A percentile compares a stretch with the other conserved stretches of the same genome.
These are phyloP conservation scores for Solanum paucissectum DNA, from an alignment of 257 asterid genomes.

Conservation along the genomic window DNA sequence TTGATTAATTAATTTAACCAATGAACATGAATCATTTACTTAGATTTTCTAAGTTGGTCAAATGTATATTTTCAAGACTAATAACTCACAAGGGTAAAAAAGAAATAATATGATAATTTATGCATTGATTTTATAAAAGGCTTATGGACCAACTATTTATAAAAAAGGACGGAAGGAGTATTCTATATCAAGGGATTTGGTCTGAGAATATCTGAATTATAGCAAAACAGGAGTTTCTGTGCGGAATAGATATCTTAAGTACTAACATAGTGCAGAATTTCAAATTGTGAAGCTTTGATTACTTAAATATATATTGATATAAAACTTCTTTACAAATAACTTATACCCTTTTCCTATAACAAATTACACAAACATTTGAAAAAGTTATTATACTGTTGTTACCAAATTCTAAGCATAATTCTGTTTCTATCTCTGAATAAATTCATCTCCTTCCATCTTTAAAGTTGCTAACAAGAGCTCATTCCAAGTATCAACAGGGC, in stretches of 20 bases:
- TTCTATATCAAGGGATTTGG: not conserved
- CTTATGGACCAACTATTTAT: no score
- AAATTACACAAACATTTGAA: not conserved
- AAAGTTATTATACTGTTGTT: not conserved
- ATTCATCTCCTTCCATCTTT: slow-evolving; percentile 2
- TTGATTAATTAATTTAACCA: no score
- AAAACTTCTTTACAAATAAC: not conserved
- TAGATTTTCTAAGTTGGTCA: no score
- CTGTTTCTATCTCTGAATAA: not conserved
- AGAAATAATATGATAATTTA: no score
- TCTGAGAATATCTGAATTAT: not conserved
- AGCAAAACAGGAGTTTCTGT: not conserved
- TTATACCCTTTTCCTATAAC: not conserved
- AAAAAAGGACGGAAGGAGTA: no score
- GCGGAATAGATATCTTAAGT: no score
- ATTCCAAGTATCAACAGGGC: slow-evolving; percentile 22
- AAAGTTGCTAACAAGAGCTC: slow-evolving; percentile 13
- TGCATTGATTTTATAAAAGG: no score
- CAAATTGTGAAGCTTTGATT: no score
- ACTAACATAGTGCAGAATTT: not conserved
- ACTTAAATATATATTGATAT: not conserved
- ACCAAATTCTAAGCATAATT: not conserved
- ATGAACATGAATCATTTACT: no score
- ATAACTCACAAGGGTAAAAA: no score
- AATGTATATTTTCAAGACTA: no score